Conservation (phyloP, 2,329 filamentous ascomycete genomes). For the Juglanconis oblonga region DNA sequence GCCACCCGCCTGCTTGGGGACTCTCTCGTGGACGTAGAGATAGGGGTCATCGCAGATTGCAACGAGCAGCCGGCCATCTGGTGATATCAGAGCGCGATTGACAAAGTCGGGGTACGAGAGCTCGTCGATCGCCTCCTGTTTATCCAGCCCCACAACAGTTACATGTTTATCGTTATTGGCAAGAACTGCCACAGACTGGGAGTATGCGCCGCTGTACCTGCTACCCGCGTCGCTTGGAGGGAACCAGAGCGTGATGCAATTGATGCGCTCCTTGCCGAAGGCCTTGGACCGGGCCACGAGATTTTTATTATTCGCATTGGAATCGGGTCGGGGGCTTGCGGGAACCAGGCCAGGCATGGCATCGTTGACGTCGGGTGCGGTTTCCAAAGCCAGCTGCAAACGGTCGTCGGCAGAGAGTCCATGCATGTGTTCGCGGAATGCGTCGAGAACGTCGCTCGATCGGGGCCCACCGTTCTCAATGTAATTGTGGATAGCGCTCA, state of each 20-base stretch:
- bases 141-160: constrained; percentile 73
- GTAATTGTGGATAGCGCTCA: constrained; percentile 20
- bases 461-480: background rate
- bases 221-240: constrained; percentile 37
- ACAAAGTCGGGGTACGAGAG: constrained; percentile 79
- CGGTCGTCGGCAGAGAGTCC: constrained; percentile 8
- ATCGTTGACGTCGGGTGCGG: constrained; percentile 27
- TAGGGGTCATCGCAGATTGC: constrained; percentile 86
- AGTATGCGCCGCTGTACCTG: constrained; percentile 39
- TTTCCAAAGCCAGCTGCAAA: constrained; percentile 8
- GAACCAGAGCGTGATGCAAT: constrained; percentile 65
- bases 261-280: constrained; percentile 60
- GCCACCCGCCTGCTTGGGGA: constrained; percentile 32
- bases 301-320: constrained; percentile 36
- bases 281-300: constrained; percentile 50
- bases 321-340: constrained; percentile 19
- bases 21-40: constrained; percentile 75
- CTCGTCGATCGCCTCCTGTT: constrained; percentile 62
- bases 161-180: constrained; percentile 92
- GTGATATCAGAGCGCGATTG: constrained; percentile 92
- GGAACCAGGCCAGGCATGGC: constrained; percentile 22
- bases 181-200: constrained; percentile 63
- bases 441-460: constrained; percentile 22
- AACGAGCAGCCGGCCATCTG: constrained; percentile 75
- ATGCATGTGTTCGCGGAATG: constrained; percentile 21